Conservation (phyloP, 768 basidiomycete species). For the Postia placenta region DNA sequence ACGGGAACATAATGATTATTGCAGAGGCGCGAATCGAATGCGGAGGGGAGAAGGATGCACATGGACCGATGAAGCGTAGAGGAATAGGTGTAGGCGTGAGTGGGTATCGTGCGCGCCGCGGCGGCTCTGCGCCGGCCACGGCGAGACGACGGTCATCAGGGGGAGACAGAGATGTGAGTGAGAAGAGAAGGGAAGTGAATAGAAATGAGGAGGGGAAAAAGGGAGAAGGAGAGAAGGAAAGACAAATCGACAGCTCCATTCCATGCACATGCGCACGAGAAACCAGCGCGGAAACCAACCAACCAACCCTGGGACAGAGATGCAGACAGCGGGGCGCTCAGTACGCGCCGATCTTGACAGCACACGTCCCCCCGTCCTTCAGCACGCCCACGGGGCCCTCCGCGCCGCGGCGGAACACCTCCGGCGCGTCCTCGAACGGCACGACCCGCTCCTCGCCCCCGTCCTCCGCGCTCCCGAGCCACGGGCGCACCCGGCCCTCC, state of each 20-base stretch:
- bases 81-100: neutral
- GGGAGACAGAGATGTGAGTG: too few species aligned
- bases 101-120: neutral
- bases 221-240: neutral
- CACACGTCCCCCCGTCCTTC: slow-evolving; percentile 27
- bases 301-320: neutral
- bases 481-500: slow-evolving; percentile 37
- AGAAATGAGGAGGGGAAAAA: neutral
- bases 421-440: slow-evolving; percentile 49
- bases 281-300: neutral
- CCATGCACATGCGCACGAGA: neutral
- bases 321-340: too few species aligned
- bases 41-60: neutral
- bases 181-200: neutral
- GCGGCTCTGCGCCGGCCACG: neutral
- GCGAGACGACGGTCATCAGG: too few species aligned
- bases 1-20: neutral
- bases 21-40: neutral
- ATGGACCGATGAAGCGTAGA: neutral
- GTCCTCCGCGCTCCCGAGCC: slow-evolving; percentile 30
- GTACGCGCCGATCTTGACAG: slow-evolving; percentile 23
- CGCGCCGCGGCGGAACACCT: slow-evolving; percentile 35
- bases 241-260: neutral
- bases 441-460: slow-evolving; percentile 33
- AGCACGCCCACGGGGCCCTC: slow-evolving; percentile 21